Evolutionary conservation across 371 early-diverging fungal genomes (phyloP).

Genomic region (Phascolomyces articulosus): DNA sequence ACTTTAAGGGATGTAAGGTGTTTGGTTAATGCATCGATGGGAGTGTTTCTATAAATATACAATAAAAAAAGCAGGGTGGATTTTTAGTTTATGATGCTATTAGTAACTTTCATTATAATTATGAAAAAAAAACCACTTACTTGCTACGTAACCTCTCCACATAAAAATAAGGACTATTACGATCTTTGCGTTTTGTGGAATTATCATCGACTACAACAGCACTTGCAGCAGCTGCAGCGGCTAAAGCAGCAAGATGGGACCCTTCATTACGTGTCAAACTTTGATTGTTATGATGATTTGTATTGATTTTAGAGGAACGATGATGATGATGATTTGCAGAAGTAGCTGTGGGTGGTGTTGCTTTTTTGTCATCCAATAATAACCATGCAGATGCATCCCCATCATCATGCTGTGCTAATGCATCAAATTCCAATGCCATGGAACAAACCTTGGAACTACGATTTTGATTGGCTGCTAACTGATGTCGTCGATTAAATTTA

Average conservation of each 20-base stretch:
- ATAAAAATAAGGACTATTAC: constrained; percentile 46
- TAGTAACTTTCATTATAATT: background rate
- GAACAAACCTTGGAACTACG: constrained; percentile 48
- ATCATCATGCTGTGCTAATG: constrained; percentile 35
- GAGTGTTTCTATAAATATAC: constrained; percentile 28
- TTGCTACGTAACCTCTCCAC: constrained; percentile 44
- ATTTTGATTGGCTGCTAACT: constrained; percentile 16
- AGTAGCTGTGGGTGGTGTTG: constrained; percentile 1
- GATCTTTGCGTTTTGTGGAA: constrained; percentile 24
- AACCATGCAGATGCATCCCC: constrained; percentile 43
- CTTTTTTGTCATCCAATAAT: constrained; percentile 35
- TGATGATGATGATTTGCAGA: no score
- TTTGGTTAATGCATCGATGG: constrained; percentile 48
- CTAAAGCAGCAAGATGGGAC: constrained; percentile 22
- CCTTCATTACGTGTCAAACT: constrained; percentile 42
- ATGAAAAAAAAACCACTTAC: constrained; percentile 22
- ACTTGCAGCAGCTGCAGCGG: constrained; percentile 5
- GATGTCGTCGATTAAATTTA: constrained; percentile 31
- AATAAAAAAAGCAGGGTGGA: background rate
- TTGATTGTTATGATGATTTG: constrained; percentile 19
- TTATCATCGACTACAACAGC: constrained; percentile 13
- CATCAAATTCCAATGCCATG: constrained; percentile 53
- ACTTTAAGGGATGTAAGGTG: constrained; percentile 55
- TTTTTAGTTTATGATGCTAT: no score
- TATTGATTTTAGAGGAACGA: no score